Base-by-base conservation (phyloP, 805 yeast species). In the Pichia paraexigua region DNA sequence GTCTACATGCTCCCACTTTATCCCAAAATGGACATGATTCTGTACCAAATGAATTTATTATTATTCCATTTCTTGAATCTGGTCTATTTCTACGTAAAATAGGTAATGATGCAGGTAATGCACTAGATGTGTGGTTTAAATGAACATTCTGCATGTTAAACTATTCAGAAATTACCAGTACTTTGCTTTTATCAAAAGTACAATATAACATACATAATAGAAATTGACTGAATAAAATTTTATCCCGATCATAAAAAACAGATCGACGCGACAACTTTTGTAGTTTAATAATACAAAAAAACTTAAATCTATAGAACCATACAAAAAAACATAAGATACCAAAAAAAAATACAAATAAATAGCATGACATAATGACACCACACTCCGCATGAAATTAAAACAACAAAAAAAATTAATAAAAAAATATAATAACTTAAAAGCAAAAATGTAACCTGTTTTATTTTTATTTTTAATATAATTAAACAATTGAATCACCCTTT, bases 1-100 rank as follows among this genome's bases (percentile, higher is more conserved):
- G 97, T 53, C 97, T 75, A 61, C 98, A 91, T 0, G 96, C 95
- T 0, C 98, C 98, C 30, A 89, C 87, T 63, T 85, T 87, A 5
- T 50, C 52, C 51, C 52, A 58, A 47, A 58, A 58, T n/a, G 43
- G 48, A n/a, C 61, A 58, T 2, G 39, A 35, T 35, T 35, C 39
- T 35, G 39, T 35, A 35, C 39, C 39, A 35, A 35, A 35, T 4
- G 39, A 35, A 35, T 35, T 35, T 17, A 35, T 35, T 35, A 35
- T 10, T 17, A 35, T 35, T 35, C 39, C 39, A 35, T n/a, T 21
- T 40, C 42, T 40, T 40, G 42, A 35, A 35, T 35, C 39, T n/a
- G 39, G 39, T n/a, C 42, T 40, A 21, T 20, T 40, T 21, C 22
- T 40, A 7, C 25, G 24, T n/a, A 40, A 20, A 20, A 20, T n/a